Evolutionary conservation across 2,329 filamentous ascomycete species (phyloP).

Genomic region (Macrophomina tecta): DNA sequence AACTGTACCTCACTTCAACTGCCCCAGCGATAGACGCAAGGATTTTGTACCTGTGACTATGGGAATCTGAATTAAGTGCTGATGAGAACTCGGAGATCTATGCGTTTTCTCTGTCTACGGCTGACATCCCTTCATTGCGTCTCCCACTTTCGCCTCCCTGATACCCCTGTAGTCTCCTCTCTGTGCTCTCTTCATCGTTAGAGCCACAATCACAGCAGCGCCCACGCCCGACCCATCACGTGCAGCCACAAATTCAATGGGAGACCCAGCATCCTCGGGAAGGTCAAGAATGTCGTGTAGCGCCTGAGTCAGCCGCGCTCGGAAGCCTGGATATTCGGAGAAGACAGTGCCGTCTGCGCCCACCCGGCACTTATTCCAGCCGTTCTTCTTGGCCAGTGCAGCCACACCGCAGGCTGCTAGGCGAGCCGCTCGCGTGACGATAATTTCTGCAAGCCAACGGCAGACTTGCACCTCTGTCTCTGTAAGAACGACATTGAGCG

Average conservation of each 20-base stretch:
- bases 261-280: slow-evolving; percentile 72
- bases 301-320: slow-evolving; percentile 84
- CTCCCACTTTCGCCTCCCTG: slow-evolving; percentile 50
- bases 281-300: slow-evolving; percentile 96
- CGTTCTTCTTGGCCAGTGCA: slow-evolving; percentile 96
- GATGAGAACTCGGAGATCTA: too few species aligned
- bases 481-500: slow-evolving; percentile 73
- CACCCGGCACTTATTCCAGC: slow-evolving; percentile 85
- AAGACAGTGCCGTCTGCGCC: slow-evolving; percentile 97
- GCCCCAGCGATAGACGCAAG: too few species aligned
- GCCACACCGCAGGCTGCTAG: slow-evolving; percentile 94
- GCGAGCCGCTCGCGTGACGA: slow-evolving; percentile 91
- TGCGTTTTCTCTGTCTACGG: too few species aligned
- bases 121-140: too few species aligned
- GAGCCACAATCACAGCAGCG: slow-evolving; percentile 85
- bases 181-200: slow-evolving; percentile 68
- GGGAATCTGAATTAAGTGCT: too few species aligned
- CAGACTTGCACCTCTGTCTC: slow-evolving; percentile 86
- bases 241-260: slow-evolving; percentile 83
- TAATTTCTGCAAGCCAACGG: slow-evolving; percentile 87
- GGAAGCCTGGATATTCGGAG: slow-evolving; percentile 99
- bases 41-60: too few species aligned
- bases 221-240: slow-evolving; percentile 97
- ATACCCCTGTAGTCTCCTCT: slow-evolving; percentile 66
- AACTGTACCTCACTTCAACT: too few species aligned